A percentile compares a stretch with the other conserved stretches of the same genome.
Conservation (phyloP, 352 stramenopile species). For the Nothophytophthora sp. region DNA sequence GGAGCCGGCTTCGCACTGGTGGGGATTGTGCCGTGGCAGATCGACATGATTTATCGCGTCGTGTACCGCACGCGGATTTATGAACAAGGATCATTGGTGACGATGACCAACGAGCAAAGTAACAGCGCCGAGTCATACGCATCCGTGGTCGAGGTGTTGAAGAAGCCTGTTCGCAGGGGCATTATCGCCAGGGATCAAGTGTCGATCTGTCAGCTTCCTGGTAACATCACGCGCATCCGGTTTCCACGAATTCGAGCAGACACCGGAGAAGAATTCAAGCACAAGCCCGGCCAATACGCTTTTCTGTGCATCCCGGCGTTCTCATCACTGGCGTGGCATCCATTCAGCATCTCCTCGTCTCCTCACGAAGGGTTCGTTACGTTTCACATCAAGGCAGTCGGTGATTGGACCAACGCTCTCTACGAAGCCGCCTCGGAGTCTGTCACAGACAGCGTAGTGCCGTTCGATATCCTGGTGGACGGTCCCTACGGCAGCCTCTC, state of each 20-base stretch:
- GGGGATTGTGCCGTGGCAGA: slow-evolving; percentile 14
- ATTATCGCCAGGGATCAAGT: slow-evolving; percentile 13
- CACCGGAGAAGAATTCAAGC: slow-evolving; percentile 21
- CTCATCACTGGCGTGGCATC: slow-evolving; percentile 69
- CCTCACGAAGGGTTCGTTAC: slow-evolving; percentile 50
- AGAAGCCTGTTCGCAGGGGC: slow-evolving; percentile 2
- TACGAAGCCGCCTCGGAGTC: slow-evolving; percentile 1
- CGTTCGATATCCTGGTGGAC: slow-evolving; percentile 29
- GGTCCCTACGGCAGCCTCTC: slow-evolving; percentile 35
- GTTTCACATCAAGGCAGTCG: slow-evolving; percentile 47
- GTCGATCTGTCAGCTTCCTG: background rate
- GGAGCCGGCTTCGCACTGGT: slow-evolving; percentile 20
- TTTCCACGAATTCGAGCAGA: slow-evolving; percentile 25
- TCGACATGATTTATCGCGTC: slow-evolving; percentile 30
- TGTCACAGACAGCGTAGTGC: background rate
- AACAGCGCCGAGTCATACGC: too few species aligned
- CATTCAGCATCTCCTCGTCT: slow-evolving; percentile 74
- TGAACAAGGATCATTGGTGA: slow-evolving; percentile 2
- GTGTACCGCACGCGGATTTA: slow-evolving; percentile 7
- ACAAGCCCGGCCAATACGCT: slow-evolving; percentile 49
- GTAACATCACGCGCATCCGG: slow-evolving; percentile 26
- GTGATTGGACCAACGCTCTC: slow-evolving; percentile 56
- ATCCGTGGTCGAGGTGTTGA: too few species aligned
- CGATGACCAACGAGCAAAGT: too few species aligned
- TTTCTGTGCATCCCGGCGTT: slow-evolving; percentile 71